Evolutionary conservation across 208 protist species (phyloP).

Genomic region (Leishmania martiniquensis): DNA sequence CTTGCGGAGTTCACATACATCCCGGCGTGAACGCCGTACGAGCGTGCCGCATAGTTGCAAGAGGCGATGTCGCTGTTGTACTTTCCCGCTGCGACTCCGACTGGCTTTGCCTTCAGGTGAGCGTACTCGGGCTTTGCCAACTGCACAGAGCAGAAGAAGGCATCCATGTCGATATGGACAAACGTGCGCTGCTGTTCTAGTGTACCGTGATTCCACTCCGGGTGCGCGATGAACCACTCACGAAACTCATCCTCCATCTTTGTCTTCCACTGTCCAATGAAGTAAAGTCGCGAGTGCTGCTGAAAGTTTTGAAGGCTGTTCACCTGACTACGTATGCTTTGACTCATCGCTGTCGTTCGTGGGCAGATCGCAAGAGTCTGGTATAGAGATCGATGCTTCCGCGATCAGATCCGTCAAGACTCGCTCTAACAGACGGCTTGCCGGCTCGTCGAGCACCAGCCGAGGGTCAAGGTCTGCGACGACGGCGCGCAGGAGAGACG

Average conservation of each 20-base stretch:
- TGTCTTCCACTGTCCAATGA: constrained; percentile 94
- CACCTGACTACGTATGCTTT: constrained; percentile 45
- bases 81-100: constrained; percentile 86
- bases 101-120: constrained; percentile 69
- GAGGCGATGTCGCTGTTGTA: constrained; percentile 93
- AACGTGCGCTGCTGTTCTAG: constrained; percentile 65
- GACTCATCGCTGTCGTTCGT: constrained; percentile 15
- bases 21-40: constrained; percentile 83
- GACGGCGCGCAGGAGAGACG: constrained; percentile 36
- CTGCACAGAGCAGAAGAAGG: constrained; percentile 94
- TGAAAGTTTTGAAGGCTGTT: constrained; percentile 91
- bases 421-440: constrained; percentile 31
- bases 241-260: constrained; percentile 71
- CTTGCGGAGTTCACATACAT: constrained; percentile 92
- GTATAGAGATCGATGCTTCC: background rate
- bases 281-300: constrained; percentile 92
- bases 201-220: constrained; percentile 72
- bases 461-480: constrained; percentile 44
- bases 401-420: constrained; percentile 38
- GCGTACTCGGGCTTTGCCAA: constrained; percentile 84
- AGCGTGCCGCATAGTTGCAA: constrained; percentile 93
- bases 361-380: background rate
- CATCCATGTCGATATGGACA: constrained; percentile 95
- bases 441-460: constrained; percentile 41
- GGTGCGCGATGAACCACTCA: constrained; percentile 59